Evolutionary conservation across 805 yeast genomes (phyloP), one percentile per base, ranked within the genome.

Genomic region (Zygoascus flipseniorum): DNA sequence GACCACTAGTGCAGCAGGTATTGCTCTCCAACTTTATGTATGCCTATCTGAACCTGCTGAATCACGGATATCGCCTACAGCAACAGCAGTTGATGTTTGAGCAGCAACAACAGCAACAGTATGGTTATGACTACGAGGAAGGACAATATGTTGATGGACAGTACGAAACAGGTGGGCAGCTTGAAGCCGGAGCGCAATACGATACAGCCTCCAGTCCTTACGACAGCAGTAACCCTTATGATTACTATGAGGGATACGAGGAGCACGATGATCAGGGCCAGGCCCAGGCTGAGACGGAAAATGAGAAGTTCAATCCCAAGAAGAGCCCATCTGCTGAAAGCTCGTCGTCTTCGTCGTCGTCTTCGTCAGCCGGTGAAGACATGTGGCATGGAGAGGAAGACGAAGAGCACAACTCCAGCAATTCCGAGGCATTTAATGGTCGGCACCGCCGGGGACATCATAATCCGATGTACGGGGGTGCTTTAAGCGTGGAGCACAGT

Each of bases 1-100:
- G 98, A 55, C 93, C 95, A 31, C 72, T 93, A 57, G 77, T 89
- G 41, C 97, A 93, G 67, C 99, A 93, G 67, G 99, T 93, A 1
- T 68, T 93, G 49, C 71, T 93, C 58, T 88, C 97, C 55, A 93
- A 93, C 67, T 93, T 93, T 78, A 93, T 93, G 99, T 93, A 93
- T 66, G 92, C 97, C 0, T 93, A 93, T 69, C 77, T 93, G 74
- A 92, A 93, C 65, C 74, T 93, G 69, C 96, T 93, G 53, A 95
- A 92, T 68, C 97, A 92, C 66, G 90, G 71, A 41, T 67, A 67
- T 55, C 70, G 66, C 60, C 71, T 67, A 60, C 71, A 69, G 58
- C 59, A 61, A 43, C 61, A 55, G 53, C 62, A 59, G 53, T 28
- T 51, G 52, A 55, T 57, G 46, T 55, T 55, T 43, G 52, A 54